A percentile compares a stretch with the other conserved stretches of the same genome.
Evolutionary conservation across 495 filamentous ascomycete genomes (phyloP).

Genomic region (Cladorrhinum samala): DNA sequence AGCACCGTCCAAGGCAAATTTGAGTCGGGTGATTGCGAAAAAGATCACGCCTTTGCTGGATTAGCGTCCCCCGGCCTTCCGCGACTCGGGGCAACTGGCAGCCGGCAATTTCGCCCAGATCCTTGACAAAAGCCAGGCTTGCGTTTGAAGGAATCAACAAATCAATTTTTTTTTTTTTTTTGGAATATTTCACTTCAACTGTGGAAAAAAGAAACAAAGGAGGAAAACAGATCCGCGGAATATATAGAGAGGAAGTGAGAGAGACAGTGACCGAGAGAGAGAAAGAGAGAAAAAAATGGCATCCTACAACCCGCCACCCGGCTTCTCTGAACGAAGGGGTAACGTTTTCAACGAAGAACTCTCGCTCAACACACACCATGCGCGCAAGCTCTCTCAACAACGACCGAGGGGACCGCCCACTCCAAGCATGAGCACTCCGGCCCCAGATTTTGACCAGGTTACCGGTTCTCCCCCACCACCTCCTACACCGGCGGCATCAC

Average conservation of each 20-base stretch:
- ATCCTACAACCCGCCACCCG: constrained; percentile 32
- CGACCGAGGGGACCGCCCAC: constrained; percentile 47
- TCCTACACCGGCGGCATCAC: constrained; percentile 52
- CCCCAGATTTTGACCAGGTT: constrained; percentile 49
- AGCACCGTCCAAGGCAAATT: not conserved
- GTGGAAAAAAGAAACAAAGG: not conserved
- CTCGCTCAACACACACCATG: constrained; percentile 35
- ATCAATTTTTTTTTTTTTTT: not conserved
- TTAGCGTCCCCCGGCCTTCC: not conserved
- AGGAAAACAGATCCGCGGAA: not conserved
- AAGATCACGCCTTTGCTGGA: constrained; percentile 1
- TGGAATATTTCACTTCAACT: not conserved
- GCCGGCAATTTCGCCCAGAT: not conserved
- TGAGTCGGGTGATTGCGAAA: constrained; percentile 1
- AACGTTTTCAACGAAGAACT: constrained; percentile 40
- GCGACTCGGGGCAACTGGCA: constrained; percentile 2
- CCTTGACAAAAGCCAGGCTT: not conserved
- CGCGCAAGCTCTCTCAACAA: constrained; percentile 41
- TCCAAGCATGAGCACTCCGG: constrained; percentile 52
- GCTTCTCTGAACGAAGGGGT: constrained; percentile 41
- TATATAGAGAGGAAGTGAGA: too few relatives aligned
- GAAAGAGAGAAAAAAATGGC: too few relatives aligned
- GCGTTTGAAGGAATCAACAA: not conserved
- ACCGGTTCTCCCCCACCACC: constrained; percentile 51
- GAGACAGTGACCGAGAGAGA: too few relatives aligned